phyloP scores from a whole-genome alignment of 2,329 filamentous ascomycete species.

The Penicillium sp. region DNA sequence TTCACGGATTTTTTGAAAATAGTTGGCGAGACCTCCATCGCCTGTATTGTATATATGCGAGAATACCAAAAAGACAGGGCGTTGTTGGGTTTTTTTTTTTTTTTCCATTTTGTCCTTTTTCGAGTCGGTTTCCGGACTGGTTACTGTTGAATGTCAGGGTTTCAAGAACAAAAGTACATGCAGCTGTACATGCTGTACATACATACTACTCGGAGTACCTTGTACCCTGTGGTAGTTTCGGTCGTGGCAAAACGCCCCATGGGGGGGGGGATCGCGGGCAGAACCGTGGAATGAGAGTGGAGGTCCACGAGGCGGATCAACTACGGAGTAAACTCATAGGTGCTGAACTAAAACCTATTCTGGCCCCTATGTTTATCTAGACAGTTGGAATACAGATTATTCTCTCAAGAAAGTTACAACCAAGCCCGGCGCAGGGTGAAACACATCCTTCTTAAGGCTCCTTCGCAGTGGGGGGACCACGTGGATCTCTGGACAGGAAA shows the following conservation, averaged over 20 bases:
- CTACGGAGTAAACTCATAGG: background rate
- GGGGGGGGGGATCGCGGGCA: conserved; percentile 19
- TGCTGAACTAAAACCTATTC: background rate
- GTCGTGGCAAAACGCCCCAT: conserved; percentile 10
- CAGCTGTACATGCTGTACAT: background rate
- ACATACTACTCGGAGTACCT: no score
- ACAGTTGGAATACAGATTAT: background rate
- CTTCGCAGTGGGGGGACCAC: conserved; percentile 19
- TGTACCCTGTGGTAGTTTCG: background rate
- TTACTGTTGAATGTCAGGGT: background rate
- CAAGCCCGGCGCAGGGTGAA: background rate
- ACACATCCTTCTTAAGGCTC: background rate
- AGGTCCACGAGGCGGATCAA: conserved; percentile 29
- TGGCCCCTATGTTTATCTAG: background rate
- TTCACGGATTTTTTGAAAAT: background rate
- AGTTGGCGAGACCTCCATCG: background rate
- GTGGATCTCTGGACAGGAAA: conserved; percentile 25
- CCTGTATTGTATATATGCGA: conserved; percentile 21
- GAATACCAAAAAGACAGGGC: conserved; percentile 19
- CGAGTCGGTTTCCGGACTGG: background rate
- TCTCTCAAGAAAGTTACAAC: background rate
- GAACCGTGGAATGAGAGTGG: conserved; percentile 35
- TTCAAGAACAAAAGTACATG: conserved; percentile 9
- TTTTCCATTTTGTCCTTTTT: background rate
- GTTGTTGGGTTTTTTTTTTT: conserved; percentile 2